Percentiles rank a stretch among this genome's conserved stretches.
Evolutionary conservation across 306 rosid species (phyloP).

Genomic region (Dalbergia cochinchinensis): DNA sequence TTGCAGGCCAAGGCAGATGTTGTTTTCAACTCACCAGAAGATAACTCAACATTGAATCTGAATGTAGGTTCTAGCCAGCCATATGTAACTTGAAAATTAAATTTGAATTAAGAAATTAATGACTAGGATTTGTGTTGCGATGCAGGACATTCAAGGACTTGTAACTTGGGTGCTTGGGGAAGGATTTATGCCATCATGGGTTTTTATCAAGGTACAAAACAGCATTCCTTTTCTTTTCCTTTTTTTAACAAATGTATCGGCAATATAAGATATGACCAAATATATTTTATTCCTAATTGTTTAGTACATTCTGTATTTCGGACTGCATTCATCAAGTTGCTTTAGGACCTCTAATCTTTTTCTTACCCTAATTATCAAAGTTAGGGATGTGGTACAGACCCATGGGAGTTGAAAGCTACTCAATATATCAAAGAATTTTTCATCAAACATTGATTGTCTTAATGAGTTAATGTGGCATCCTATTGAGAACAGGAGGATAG

Average conservation of each 20-base stretch:
- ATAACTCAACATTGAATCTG: conserved; percentile 76
- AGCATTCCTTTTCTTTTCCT: neutral
- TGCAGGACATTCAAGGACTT: conserved; percentile 94
- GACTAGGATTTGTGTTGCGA: conserved; percentile 37
- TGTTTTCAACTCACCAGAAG: conserved; percentile 72
- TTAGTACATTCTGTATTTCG: neutral
- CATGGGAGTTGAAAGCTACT: neutral
- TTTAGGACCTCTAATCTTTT: neutral
- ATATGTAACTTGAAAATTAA: conserved; percentile 25
- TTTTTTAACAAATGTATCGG: neutral
- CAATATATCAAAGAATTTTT: neutral
- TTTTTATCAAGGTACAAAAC: conserved; percentile 76
- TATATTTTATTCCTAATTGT: conserved; percentile 22
- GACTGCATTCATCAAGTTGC: conserved; percentile 8
- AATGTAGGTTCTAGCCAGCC: conserved; percentile 57
- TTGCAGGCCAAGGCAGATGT: conserved; percentile 90
- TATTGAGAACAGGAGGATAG: neutral
- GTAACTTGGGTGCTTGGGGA: conserved; percentile 96
- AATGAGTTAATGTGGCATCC: neutral
- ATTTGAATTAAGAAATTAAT: conserved; percentile 29
- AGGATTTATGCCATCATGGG: conserved; percentile 97
- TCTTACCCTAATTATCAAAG: neutral
- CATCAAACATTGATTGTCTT: neutral
- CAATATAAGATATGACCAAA: neutral
- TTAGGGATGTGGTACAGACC: neutral